phyloP scores from a whole-genome alignment of 2,329 filamentous ascomycete species.

The Ophiostoma himal-ulmi region DNA sequence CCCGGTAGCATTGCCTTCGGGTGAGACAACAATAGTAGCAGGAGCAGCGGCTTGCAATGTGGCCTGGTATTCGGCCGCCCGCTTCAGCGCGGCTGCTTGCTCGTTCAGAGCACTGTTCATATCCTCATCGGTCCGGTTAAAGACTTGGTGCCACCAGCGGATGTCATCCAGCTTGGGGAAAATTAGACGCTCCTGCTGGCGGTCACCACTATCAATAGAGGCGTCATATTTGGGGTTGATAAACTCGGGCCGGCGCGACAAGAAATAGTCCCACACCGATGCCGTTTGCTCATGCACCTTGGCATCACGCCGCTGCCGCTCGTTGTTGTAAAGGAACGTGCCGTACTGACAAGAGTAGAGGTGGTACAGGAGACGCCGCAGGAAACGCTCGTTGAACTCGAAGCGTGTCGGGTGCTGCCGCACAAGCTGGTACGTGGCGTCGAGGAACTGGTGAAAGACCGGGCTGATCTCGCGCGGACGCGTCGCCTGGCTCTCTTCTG shows the following conservation, averaged over 20 bases:
- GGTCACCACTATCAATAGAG: slow-evolving; percentile 68
- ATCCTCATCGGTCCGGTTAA: slow-evolving; percentile 79
- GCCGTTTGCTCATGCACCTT: slow-evolving; percentile 64
- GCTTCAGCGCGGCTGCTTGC: slow-evolving; percentile 43
- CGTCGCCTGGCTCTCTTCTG: slow-evolving; percentile 59
- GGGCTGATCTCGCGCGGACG: slow-evolving; percentile 87
- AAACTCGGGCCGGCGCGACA: slow-evolving; percentile 74
- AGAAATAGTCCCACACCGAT: slow-evolving; percentile 94
- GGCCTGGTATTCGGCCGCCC: slow-evolving; percentile 32
- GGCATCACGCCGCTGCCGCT: slow-evolving; percentile 74
- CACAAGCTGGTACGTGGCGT: slow-evolving; percentile 84
- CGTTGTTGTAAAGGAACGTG: slow-evolving; percentile 91
- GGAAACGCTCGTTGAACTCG: slow-evolving; percentile 92
- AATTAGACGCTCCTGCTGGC: slow-evolving; percentile 75
- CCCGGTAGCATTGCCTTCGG: slow-evolving; percentile 39
- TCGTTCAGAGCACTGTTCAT: slow-evolving; percentile 70
- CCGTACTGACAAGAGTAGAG: slow-evolving; percentile 95
- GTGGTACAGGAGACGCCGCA: slow-evolving; percentile 84
- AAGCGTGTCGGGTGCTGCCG: slow-evolving; percentile 83
- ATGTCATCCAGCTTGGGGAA: slow-evolving; percentile 71
- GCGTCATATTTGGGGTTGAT: slow-evolving; percentile 72
- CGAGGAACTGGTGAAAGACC: slow-evolving; percentile 95
- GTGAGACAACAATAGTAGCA: slow-evolving; percentile 31
- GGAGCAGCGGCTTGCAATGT: slow-evolving; percentile 14
- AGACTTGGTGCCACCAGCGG: slow-evolving; percentile 90